These are phyloP conservation scores for Rhizophora apiculata DNA, from an alignment of 345 rosid genomes.

Conservation along the genomic window DNA sequence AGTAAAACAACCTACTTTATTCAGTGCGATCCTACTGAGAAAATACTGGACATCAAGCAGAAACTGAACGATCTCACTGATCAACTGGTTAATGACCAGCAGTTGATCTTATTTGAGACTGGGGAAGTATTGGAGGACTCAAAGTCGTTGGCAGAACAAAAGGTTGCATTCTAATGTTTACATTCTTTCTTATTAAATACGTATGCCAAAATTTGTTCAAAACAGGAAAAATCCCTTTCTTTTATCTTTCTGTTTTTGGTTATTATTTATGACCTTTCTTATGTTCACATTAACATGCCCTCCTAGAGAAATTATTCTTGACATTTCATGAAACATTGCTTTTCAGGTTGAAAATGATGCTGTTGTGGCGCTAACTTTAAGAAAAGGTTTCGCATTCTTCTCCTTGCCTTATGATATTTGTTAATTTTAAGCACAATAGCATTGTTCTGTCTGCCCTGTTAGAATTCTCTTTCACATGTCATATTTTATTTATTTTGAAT, in stretches of 20 bases:
- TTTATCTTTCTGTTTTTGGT: no score
- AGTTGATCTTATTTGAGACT: constrained; percentile 52
- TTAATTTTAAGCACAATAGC: neutral
- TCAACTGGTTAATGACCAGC: constrained; percentile 63
- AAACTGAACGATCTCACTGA: constrained; percentile 63
- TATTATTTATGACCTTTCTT: neutral
- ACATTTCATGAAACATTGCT: neutral
- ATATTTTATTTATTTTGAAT: no score
- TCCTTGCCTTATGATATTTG: constrained; percentile 8
- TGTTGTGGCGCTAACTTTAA: constrained; percentile 77
- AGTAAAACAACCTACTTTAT: constrained; percentile 78
- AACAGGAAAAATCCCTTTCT: no score
- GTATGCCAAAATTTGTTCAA: neutral
- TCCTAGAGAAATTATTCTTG: neutral
- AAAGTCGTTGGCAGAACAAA: constrained; percentile 74
- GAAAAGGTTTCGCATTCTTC: constrained; percentile 54
- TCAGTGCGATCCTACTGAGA: constrained; percentile 83
- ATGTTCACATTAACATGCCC: neutral
- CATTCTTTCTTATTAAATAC: neutral
- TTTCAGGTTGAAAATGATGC: constrained; percentile 95
- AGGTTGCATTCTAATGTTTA: constrained; percentile 38
- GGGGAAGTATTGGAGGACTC: constrained; percentile 71
- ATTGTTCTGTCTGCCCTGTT: neutral
- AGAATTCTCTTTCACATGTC: no score
- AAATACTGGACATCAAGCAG: constrained; percentile 63